Evolutionary conservation across 371 early-diverging fungal species (phyloP).

Genomic region (Haplosporangium sp.): DNA sequence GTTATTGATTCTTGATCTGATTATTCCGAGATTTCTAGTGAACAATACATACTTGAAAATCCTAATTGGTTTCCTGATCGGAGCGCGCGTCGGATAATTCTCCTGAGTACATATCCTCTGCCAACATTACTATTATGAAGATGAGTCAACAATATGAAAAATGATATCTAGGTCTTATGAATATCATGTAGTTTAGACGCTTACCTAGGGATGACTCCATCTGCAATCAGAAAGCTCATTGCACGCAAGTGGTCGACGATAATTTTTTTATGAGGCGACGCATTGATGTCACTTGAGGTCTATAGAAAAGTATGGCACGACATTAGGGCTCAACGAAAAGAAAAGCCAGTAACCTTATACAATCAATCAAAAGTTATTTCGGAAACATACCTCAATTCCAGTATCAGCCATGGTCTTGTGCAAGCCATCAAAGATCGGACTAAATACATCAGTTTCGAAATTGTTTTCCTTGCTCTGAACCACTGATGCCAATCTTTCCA

Average conservation of each 20-base stretch:
- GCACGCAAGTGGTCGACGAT: conserved; percentile 83
- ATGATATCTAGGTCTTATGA: conserved; percentile 62
- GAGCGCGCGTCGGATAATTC: conserved; percentile 81
- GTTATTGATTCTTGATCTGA: background rate
- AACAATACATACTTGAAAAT: conserved; percentile 57
- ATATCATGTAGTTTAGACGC: too few relatives aligned
- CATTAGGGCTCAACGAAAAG: too few relatives aligned
- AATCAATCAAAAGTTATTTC: background rate
- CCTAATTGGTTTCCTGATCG: conserved; percentile 79
- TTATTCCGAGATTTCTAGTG: background rate
- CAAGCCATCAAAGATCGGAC: conserved; percentile 61
- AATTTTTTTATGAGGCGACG: conserved; percentile 68
- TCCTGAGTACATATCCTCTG: conserved; percentile 83
- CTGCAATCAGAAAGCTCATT: conserved; percentile 78
- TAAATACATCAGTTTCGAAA: conserved; percentile 80
- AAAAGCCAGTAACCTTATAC: background rate
- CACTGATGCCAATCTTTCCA: conserved; percentile 79
- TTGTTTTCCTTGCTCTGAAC: conserved; percentile 69
- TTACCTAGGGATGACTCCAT: conserved; percentile 83
- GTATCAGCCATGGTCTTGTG: conserved; percentile 55
- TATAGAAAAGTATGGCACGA: background rate
- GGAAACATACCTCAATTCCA: conserved; percentile 47
- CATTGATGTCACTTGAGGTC: conserved; percentile 40
- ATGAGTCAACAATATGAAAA: background rate
- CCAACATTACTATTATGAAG: conserved; percentile 66